phyloP scores from a whole-genome alignment of 129 eudicot species.

The Lactuca saligna region DNA sequence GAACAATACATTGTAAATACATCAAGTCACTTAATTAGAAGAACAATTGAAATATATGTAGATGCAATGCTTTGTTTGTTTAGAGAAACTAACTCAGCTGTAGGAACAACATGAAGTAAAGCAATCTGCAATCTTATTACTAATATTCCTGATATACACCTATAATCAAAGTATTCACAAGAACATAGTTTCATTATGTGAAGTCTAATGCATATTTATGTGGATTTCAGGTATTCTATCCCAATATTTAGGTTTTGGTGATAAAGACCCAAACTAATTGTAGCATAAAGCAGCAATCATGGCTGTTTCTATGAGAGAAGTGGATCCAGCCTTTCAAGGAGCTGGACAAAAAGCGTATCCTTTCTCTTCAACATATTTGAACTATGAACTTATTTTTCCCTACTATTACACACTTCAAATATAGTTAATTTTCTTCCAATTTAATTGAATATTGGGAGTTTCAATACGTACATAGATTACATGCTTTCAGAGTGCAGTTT shows the following conservation, averaged over 20 bases:
- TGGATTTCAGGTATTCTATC: neutral
- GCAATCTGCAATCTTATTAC: too few relatives aligned
- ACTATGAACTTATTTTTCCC: neutral
- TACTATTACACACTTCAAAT: neutral
- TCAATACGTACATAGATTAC: too few relatives aligned
- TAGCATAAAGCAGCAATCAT: slow-evolving; percentile 29
- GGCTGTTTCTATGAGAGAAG: slow-evolving; percentile 75
- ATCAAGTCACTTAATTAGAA: too few relatives aligned
- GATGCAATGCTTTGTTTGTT: too few relatives aligned
- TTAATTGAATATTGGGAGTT: neutral
- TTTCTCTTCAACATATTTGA: slow-evolving; percentile 9
- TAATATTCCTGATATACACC: too few relatives aligned
- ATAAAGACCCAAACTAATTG: slow-evolving; percentile 18
- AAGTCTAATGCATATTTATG: slow-evolving; percentile 4
- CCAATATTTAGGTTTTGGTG: slow-evolving; percentile 18
- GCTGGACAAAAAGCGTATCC: slow-evolving; percentile 98
- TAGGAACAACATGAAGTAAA: too few relatives aligned
- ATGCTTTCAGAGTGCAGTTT: neutral
- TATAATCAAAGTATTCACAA: neutral
- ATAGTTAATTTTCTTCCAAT: neutral
- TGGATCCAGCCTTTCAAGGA: slow-evolving; percentile 90
- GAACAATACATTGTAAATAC: too few relatives aligned
- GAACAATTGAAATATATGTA: too few relatives aligned
- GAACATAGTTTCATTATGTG: neutral
- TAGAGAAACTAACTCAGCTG: too few relatives aligned